Conservation (phyloP, 768 basidiomycete genomes). For the Boletus rex-veris region DNA sequence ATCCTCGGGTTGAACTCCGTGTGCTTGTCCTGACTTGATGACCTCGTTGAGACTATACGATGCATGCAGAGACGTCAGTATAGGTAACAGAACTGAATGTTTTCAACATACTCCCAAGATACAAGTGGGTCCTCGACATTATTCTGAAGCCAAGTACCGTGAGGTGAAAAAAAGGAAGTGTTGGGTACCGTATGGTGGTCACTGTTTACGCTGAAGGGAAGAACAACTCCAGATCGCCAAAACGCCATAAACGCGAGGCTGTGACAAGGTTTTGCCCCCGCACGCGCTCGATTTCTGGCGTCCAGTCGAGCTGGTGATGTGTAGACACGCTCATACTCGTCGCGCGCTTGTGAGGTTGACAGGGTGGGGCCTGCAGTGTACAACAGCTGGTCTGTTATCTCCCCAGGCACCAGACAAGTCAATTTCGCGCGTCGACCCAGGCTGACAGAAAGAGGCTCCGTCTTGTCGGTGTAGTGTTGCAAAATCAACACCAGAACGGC, state of each 20-base stretch:
- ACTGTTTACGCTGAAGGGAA: slow-evolving; percentile 41
- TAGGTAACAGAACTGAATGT: background rate
- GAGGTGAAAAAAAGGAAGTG: slow-evolving; percentile 41
- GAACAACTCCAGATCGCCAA: slow-evolving; percentile 39
- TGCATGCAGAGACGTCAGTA: slow-evolving; percentile 4
- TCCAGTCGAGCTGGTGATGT: slow-evolving; percentile 38
- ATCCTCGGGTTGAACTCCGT: slow-evolving; percentile 39
- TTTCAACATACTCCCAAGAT: slow-evolving; percentile 44
- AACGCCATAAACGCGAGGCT: slow-evolving; percentile 39
- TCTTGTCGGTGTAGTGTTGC: slow-evolving; percentile 9
- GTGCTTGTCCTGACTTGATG: slow-evolving; percentile 32
- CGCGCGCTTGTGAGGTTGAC: slow-evolving; percentile 20
- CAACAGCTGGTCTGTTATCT: slow-evolving; percentile 28
- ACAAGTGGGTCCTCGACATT: slow-evolving; percentile 40
- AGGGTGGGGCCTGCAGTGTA: slow-evolving; percentile 24
- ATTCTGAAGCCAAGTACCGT: slow-evolving; percentile 41
- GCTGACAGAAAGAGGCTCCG: slow-evolving; percentile 12
- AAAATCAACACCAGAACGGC: slow-evolving; percentile 13
- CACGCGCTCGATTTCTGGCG: slow-evolving; percentile 38
- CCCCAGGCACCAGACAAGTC: slow-evolving; percentile 21
- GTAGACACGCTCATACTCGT: slow-evolving; percentile 30
- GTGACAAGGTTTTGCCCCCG: slow-evolving; percentile 39
- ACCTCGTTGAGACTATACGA: slow-evolving; percentile 36
- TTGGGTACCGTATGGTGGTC: slow-evolving; percentile 39
- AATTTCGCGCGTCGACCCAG: slow-evolving; percentile 15